Evolutionary conservation across 495 filamentous ascomycete genomes (phyloP), one percentile per base, ranked within the genome.

Genomic region (Polyplosphaeria fusca): DNA sequence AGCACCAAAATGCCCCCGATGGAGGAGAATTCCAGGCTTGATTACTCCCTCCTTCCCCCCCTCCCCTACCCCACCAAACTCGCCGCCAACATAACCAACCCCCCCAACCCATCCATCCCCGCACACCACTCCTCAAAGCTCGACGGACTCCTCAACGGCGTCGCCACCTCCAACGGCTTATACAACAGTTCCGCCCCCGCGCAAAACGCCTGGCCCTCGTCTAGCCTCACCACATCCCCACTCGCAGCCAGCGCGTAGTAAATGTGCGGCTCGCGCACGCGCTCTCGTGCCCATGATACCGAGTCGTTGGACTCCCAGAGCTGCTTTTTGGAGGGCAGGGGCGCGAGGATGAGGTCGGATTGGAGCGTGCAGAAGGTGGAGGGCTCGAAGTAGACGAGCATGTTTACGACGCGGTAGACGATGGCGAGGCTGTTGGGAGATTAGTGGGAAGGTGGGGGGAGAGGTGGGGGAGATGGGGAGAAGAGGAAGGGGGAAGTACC

Each of bases 281-380:
- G 64, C 55, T 71, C 70, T 7, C 38, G 16, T 49, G 67, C 71
- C 75, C 74, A 78, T 16, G 26, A 27, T 11, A 32, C 28, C 56
- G 68, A 69, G 56, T 75, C 67, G 11, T 45, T 45, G 51, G 76
- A 74, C 67, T 77, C 74, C 76, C 76, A 79, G 4, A 77, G 71
- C 53, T 70, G 70, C 63, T 73, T 76, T 52, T 68, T 72, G 2
- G 72, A 68, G 18, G 76, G 76, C n/a, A 78, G 60, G 19, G 74
- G 74, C 38, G 74, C 73, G 16, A 79, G 32, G 20, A 77, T 35
- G 5, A 78, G 62, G 23, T 73, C 71, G 5, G 57, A 45, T 27
- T 65, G 68, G 23, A 71, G 48, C 20, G 67, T 47, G 64, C 76
- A 79, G 52, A 72, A 65, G n/a, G 64, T 39, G 12, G 72, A 69